Percentiles rank a stretch among this genome's conserved stretches.
phyloP scores from a whole-genome alignment of 352 stramenopile genomes.

The Pythium apleroticum region DNA sequence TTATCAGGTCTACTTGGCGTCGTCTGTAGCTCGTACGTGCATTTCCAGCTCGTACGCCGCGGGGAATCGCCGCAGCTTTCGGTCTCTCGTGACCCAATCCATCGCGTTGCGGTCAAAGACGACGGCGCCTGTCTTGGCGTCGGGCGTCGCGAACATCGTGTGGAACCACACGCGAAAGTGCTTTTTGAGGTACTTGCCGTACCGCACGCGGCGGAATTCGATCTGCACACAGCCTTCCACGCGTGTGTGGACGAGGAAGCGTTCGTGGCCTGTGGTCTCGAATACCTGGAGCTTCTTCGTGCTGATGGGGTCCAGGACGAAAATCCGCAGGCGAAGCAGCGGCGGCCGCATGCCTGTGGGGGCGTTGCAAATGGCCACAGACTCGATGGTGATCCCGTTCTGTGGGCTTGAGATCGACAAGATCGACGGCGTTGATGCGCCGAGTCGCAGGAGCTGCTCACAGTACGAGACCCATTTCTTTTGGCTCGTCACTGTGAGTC shows the following conservation, averaged over 20 bases:
- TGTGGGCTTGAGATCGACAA: constrained; percentile 13
- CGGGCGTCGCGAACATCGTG: constrained; percentile 45
- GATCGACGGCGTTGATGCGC: constrained; percentile 2
- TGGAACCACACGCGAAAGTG: constrained; percentile 81
- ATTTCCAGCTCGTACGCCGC: constrained; percentile 69
- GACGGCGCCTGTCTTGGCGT: constrained; percentile 17
- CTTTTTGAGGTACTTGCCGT: constrained; percentile 42
- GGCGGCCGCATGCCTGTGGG: constrained; percentile 37
- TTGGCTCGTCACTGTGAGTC: constrained; percentile 67
- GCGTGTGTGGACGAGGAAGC: constrained; percentile 46
- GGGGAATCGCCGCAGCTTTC: constrained; percentile 57
- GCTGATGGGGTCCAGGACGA: constrained; percentile 20
- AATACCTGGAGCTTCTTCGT: constrained; percentile 35
- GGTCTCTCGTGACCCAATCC: constrained; percentile 68
- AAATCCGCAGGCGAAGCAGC: constrained; percentile 53
- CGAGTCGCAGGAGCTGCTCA: constrained; percentile 25
- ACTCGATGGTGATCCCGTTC: constrained; percentile 28
- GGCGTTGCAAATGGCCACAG: constrained; percentile 43
- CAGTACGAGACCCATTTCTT: constrained; percentile 78
- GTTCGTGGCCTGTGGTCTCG: constrained; percentile 47
- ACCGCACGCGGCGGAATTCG: constrained; percentile 50
- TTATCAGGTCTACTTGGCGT: background rate
- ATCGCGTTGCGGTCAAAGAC: constrained; percentile 22
- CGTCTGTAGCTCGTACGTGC: constrained; percentile 14
- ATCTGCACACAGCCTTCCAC: constrained; percentile 56